phyloP scores from a whole-genome alignment of 371 early-diverging fungal genomes.

The Actinomucor elegans region DNA sequence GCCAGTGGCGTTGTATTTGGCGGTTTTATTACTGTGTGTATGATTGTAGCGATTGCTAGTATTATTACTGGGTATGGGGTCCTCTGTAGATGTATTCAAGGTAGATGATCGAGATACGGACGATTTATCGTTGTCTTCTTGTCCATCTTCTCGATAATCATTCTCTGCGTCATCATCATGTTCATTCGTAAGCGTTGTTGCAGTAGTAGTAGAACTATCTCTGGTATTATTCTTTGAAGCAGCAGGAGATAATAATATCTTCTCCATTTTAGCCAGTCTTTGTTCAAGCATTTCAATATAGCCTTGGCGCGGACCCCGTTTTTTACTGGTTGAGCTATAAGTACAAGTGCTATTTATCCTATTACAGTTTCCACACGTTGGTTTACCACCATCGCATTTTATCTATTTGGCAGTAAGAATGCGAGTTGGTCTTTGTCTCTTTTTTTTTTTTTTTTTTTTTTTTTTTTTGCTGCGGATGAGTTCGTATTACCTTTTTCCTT shows the following conservation, averaged over 20 bases:
- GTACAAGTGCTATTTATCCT: conserved; percentile 64
- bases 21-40: too few species aligned
- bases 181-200: background rate
- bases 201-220: background rate
- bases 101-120: too few species aligned
- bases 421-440: background rate
- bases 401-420: conserved; percentile 37
- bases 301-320: conserved; percentile 79
- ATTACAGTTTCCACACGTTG: conserved; percentile 77
- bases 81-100: too few species aligned
- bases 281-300: conserved; percentile 76
- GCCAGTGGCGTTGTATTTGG: background rate
- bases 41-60: background rate
- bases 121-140: too few species aligned
- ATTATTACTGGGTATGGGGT: too few species aligned
- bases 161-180: background rate
- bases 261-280: conserved; percentile 72
- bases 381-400: conserved; percentile 78
- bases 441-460: too few species aligned
- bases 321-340: conserved; percentile 71
- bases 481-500: conserved; percentile 67
- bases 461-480: conserved; percentile 8
- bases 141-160: background rate
- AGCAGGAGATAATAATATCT: conserved; percentile 42
- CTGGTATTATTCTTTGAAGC: background rate